Base-by-base conservation (phyloP, 345 rosid species). In the Kandelia obovata region DNA sequence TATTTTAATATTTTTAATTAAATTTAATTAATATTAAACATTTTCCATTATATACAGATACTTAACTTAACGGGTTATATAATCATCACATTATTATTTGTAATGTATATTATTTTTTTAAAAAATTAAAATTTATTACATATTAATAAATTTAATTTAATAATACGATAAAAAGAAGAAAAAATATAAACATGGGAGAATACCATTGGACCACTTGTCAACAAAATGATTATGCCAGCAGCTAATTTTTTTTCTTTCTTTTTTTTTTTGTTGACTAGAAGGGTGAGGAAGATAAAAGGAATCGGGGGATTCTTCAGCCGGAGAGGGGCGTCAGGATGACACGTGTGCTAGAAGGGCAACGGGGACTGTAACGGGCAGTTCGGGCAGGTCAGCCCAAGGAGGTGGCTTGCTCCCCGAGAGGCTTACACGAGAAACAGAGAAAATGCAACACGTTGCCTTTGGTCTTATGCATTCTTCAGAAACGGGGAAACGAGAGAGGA, bases 401-500 rank as follows among this genome's bases (percentile, higher is more conserved):
- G 74, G 73, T 71, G 70, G 62, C 74, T 26, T 35, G 25, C 28
- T 30, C 28, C 46, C 30, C 66, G 16, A 17, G 21, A 31, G 49
- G 55, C 26, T 63, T 53, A 49, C 68, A 35, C n/a, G 67, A 73
- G 77, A 79, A 70, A 58, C 19, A 4, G 31, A 68, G 58, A 53
- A 64, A 67, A 60, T 64, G 52, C 71, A 53, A 69, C 82, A 69
- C 84, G 83, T 71, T 26, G 71, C 71, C 62, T 15, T 58, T 43
- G 56, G 63, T 47, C 34, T 65, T 53, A 25, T 34, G 10, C 67
- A 68, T 46, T 53, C 43, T 51, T 61, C 62, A 21, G 27, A 60
- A 63, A 57, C 64, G 53, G 25, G 53, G 20, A 30, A 31, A 39
- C 37, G 1, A 53, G 11, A 59, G 11, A 27, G 31, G 49, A 15